Evolutionary conservation across 805 yeast species (phyloP).

Genomic region (Allodekkera sacchari): DNA sequence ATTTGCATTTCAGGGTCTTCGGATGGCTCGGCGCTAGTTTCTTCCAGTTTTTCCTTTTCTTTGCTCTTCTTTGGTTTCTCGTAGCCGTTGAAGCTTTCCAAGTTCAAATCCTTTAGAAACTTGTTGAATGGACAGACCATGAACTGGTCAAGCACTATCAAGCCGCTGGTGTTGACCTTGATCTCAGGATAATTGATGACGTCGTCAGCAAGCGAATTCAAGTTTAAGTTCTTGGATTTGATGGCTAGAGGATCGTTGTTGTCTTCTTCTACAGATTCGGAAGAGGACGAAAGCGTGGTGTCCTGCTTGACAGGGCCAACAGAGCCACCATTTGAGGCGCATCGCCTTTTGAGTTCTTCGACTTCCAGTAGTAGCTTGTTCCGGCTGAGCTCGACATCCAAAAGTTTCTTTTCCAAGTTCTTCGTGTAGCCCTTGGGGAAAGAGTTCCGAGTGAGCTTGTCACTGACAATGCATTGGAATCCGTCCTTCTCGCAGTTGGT

Average conservation of each 20-base stretch:
- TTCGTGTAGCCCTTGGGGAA: constrained; percentile 80
- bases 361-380: constrained; percentile 29
- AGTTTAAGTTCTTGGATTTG: too few species aligned
- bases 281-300: neutral
- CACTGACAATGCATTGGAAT: constrained; percentile 63
- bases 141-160: constrained; percentile 20
- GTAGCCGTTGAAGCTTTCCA: constrained; percentile 24
- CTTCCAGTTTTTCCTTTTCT: neutral
- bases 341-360: constrained; percentile 16
- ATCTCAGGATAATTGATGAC: too few species aligned
- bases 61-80: constrained; percentile 7
- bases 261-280: too few species aligned
- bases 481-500: constrained; percentile 58
- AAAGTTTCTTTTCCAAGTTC: constrained; percentile 55
- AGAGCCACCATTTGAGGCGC: neutral
- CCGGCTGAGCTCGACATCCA: constrained; percentile 51
- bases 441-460: constrained; percentile 66
- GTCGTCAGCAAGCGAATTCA: too few species aligned
- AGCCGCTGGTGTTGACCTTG: constrained; percentile 15
- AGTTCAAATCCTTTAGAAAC: constrained; percentile 13
- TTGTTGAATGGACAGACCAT: constrained; percentile 18
- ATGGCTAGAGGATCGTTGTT: constrained; percentile 1
- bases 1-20: constrained; percentile 13
- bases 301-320: neutral
- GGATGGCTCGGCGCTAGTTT: neutral